phyloP scores from a whole-genome alignment of 2,329 filamentous ascomycete species.

The Nigrospora osmanthi region DNA sequence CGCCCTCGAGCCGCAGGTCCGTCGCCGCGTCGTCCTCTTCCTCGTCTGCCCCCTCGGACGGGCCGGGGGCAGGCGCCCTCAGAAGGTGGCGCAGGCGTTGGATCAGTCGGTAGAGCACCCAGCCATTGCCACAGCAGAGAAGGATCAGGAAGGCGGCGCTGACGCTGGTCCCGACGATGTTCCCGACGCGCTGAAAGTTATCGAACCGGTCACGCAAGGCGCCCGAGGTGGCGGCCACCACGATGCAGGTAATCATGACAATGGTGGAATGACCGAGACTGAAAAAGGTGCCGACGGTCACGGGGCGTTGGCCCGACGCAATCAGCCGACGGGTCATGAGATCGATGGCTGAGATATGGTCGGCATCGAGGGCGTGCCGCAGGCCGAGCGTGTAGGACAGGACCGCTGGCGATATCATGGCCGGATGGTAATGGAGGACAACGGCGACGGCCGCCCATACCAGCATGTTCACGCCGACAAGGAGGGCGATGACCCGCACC shows the following conservation, averaged over 20 bases:
- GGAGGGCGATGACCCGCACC: constrained; percentile 40
- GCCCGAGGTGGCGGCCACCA: constrained; percentile 84
- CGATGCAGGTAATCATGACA: constrained; percentile 81
- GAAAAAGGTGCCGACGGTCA: constrained; percentile 92
- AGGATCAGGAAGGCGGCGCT: constrained; percentile 77
- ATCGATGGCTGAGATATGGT: constrained; percentile 82
- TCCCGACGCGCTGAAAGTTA: constrained; percentile 70
- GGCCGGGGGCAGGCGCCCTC: constrained; percentile 23
- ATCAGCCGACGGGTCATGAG: constrained; percentile 88
- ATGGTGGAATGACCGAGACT: constrained; percentile 90
- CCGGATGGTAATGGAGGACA: constrained; percentile 43
- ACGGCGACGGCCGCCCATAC: constrained; percentile 48
- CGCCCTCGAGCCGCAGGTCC: constrained; percentile 65
- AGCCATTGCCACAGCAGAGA: constrained; percentile 75
- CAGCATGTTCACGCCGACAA: constrained; percentile 42
- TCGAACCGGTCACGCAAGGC: constrained; percentile 76
- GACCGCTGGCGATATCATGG: constrained; percentile 70
- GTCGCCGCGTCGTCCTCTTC: constrained; percentile 24
- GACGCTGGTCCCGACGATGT: constrained; percentile 83
- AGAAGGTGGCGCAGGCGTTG: constrained; percentile 58
- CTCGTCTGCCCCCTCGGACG: constrained; percentile 11
- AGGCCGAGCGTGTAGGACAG: constrained; percentile 84
- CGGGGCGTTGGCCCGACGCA: constrained; percentile 75
- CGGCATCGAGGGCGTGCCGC: constrained; percentile 94
- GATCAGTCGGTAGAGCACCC: constrained; percentile 76